Percentiles rank a stretch among this genome's conserved stretches.
These are phyloP conservation scores for Phytophthora ohioensis DNA, from an alignment of 352 stramenopile genomes.

Conservation along the genomic window DNA sequence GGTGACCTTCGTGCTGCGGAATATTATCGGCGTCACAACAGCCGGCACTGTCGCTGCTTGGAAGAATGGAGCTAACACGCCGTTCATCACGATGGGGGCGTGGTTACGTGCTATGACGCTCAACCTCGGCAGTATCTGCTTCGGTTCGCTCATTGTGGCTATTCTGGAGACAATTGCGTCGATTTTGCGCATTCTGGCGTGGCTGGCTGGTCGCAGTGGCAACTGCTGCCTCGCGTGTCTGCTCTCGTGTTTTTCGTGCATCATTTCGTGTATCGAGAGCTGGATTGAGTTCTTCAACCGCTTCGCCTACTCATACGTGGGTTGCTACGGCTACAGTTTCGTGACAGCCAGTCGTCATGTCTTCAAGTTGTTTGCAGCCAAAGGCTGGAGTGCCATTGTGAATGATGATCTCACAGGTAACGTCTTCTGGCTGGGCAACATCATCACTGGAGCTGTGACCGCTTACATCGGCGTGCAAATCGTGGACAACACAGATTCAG, in stretches of 20 bases:
- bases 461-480: conserved; percentile 72
- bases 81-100: conserved; percentile 81
- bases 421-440: conserved; percentile 85
- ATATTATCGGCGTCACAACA: conserved; percentile 91
- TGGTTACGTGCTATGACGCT: conserved; percentile 86
- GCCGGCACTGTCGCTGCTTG: conserved; percentile 92
- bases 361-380: conserved; percentile 80
- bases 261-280: conserved; percentile 84
- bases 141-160: conserved; percentile 92
- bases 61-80: conserved; percentile 79
- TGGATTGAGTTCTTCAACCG: conserved; percentile 93
- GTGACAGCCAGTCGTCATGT: conserved; percentile 78
- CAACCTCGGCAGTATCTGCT: conserved; percentile 94
- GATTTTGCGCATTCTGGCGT: conserved; percentile 75
- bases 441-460: conserved; percentile 76
- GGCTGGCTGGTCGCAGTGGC: conserved; percentile 63
- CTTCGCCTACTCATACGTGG: conserved; percentile 90
- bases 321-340: conserved; percentile 89
- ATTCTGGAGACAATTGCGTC: conserved; percentile 86
- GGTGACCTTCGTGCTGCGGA: conserved; percentile 86
- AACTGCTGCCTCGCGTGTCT: conserved; percentile 83
- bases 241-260: conserved; percentile 71
- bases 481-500: conserved; percentile 57
- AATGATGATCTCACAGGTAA: conserved; percentile 90
- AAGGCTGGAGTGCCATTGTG: conserved; percentile 90